Evolutionary conservation across 1,139 yeast species (phyloP).

Genomic region (Zygoascus meyerae): DNA sequence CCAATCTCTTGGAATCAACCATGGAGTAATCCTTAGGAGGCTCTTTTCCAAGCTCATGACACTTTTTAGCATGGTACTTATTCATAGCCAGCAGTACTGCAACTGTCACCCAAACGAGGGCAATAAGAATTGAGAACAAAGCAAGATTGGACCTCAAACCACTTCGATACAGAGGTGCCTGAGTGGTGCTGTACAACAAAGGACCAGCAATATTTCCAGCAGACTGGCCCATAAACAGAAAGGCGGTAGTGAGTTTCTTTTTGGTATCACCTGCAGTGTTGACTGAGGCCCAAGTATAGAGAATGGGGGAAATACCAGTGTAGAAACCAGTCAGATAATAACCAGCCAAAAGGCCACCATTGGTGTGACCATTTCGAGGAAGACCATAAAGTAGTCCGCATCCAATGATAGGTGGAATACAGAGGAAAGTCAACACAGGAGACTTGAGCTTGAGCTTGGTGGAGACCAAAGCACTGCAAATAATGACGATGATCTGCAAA

Average conservation of each 20-base stretch:
- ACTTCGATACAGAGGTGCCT: slow-evolving; percentile 49
- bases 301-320: slow-evolving; percentile 40
- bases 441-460: slow-evolving; percentile 20
- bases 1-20: slow-evolving; percentile 8
- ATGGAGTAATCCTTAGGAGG: slow-evolving; percentile 14
- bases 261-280: slow-evolving; percentile 35
- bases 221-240: slow-evolving; percentile 47
- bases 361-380: slow-evolving; percentile 33
- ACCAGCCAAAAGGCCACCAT: slow-evolving; percentile 42
- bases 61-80: slow-evolving; percentile 11
- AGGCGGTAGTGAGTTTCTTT: slow-evolving; percentile 38
- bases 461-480: slow-evolving; percentile 33
- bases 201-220: slow-evolving; percentile 67
- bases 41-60: slow-evolving; percentile 12
- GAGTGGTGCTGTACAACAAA: slow-evolving; percentile 48
- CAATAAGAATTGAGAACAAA: slow-evolving; percentile 11
- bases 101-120: background rate
- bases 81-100: slow-evolving; percentile 7
- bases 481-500: slow-evolving; percentile 41
- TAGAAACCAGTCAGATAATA: slow-evolving; percentile 37
- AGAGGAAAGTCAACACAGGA: slow-evolving; percentile 38
- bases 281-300: slow-evolving; percentile 41
- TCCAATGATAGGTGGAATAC: slow-evolving; percentile 43
- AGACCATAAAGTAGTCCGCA: slow-evolving; percentile 42
- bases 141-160: slow-evolving; percentile 29